A percentile compares a stretch with the other conserved stretches of the same genome.
These are phyloP conservation scores for Silene conica DNA, from an alignment of 148 eudicot genomes.

Conservation along the genomic window DNA sequence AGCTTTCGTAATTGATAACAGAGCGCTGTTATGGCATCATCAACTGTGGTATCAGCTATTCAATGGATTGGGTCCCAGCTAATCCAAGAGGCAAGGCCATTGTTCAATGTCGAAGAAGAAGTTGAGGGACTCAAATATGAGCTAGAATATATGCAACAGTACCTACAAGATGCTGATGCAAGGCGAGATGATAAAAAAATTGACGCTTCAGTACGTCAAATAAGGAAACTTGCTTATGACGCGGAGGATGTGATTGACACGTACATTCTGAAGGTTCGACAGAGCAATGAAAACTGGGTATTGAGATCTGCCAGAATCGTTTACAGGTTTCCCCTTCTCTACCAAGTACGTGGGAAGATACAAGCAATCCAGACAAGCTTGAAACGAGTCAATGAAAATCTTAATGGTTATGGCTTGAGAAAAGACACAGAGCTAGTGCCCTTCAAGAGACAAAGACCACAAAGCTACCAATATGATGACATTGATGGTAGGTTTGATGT, in stretches of 20 bases:
- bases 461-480: slow-evolving; percentile 21
- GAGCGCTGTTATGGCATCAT: slow-evolving; percentile 6
- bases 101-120: slow-evolving; percentile 7
- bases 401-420: slow-evolving; percentile 16
- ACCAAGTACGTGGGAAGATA: slow-evolving; percentile 10
- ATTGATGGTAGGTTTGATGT: slow-evolving; percentile 1
- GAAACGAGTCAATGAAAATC: slow-evolving; percentile 1
- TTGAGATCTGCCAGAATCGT: not conserved
- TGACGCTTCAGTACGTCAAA: slow-evolving; percentile 4
- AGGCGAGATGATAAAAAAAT: slow-evolving; percentile 4
- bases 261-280: slow-evolving; percentile 17
- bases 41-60: slow-evolving; percentile 14
- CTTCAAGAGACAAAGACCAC: slow-evolving; percentile 2
- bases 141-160: slow-evolving; percentile 18
- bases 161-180: slow-evolving; percentile 26
- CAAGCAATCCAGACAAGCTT: not conserved
- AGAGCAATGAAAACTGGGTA: slow-evolving; percentile 3
- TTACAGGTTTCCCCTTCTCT: not conserved
- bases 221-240: slow-evolving; percentile 24
- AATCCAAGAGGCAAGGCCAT: slow-evolving; percentile 11
- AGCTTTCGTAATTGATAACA: no score
- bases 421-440: not conserved
- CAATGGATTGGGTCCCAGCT: slow-evolving; percentile 15
- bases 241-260: slow-evolving; percentile 24
- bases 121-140: slow-evolving; percentile 16